Evolutionary conservation across 495 filamentous ascomycete species (phyloP), one percentile per base, ranked within the genome.

Genomic region (Penicillium riverlandense): DNA sequence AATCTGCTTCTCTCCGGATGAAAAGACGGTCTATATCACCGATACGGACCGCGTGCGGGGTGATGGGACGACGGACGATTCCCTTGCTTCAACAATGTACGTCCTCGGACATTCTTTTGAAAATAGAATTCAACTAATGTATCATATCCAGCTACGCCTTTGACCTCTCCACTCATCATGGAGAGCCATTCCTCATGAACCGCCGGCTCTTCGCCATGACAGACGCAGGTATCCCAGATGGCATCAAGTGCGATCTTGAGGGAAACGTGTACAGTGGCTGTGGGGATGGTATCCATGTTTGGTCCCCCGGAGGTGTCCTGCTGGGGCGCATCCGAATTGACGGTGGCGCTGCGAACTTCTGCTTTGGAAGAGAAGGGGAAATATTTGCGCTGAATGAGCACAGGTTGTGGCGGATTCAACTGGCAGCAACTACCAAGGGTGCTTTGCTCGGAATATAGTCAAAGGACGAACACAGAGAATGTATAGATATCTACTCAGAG

Each of bases 251-350:
- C 45, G 80, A 85, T 49, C 70, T 64, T 48, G 58, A 70, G 12
- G 80, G 79, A 2, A 80, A 83, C 44, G 72, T 85, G 8, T 85
- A 83, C 51, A 58, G 69, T n/a, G 80, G 75, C 8, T 75, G 70
- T 40, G 75, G 71, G 7, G 79, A 83, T 48, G 81, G 81, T 33
- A 67, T 85, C 16, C 74, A 82, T 27, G 75, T 83, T 11, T 85
- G 68, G 67, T 79, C 74, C 44, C 58, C 74, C 5, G 71, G 71
- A 0, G 79, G 80, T 22, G 74, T 69, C 8, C 64, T 74, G 15
- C 53, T 75, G 13, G 72, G 70, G 12, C 82, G 78, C 59, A 78
- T 82, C 16, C 70, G 60, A 33, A 50, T 71, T 22, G 52, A 63
- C 29, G 50, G 49, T 33, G 65, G 66, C 4, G 58, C 59, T 13